phyloP scores from a whole-genome alignment of 2,329 filamentous ascomycete genomes.

The Alternaria ethzedia region DNA sequence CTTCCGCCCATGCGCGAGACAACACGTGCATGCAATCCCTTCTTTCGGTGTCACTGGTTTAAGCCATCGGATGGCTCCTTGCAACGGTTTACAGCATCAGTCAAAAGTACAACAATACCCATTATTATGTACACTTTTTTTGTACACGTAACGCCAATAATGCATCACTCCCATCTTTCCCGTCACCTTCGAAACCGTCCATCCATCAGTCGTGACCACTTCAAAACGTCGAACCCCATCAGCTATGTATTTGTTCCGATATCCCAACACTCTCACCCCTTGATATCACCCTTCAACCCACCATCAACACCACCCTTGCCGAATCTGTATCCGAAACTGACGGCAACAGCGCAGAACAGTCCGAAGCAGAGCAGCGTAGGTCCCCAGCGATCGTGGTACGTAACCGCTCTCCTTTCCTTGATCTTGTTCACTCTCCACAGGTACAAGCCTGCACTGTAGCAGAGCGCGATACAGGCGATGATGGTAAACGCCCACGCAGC shows the following conservation, averaged over 20 bases:
- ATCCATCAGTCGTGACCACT: neutral
- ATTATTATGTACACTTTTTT: conserved; percentile 1
- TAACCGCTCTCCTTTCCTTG: conserved; percentile 79
- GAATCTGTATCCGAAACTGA: conserved; percentile 85
- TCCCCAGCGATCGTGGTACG: conserved; percentile 89
- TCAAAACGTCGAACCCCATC: neutral
- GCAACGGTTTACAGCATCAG: neutral
- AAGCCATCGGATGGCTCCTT: neutral
- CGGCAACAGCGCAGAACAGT: conserved; percentile 73
- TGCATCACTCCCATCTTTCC: neutral
- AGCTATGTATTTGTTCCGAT: neutral
- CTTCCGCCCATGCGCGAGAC: neutral
- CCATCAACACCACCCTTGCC: conserved; percentile 58
- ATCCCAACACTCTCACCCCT: conserved; percentile 1
- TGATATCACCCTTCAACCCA: conserved; percentile 43
- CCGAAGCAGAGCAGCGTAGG: conserved; percentile 77
- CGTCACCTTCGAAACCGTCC: neutral
- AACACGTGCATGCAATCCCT: neutral
- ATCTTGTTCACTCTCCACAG: conserved; percentile 88
- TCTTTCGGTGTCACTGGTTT: neutral
- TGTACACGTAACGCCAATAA: neutral
- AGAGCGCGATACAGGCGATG: conserved; percentile 76
- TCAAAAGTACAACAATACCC: neutral
- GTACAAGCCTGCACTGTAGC: conserved; percentile 85
- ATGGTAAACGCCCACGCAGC: conserved; percentile 78